Percentiles rank a stretch among this genome's conserved stretches.
Evolutionary conservation across 306 rosid species (phyloP).

Genomic region (Gleditsia sinensis): DNA sequence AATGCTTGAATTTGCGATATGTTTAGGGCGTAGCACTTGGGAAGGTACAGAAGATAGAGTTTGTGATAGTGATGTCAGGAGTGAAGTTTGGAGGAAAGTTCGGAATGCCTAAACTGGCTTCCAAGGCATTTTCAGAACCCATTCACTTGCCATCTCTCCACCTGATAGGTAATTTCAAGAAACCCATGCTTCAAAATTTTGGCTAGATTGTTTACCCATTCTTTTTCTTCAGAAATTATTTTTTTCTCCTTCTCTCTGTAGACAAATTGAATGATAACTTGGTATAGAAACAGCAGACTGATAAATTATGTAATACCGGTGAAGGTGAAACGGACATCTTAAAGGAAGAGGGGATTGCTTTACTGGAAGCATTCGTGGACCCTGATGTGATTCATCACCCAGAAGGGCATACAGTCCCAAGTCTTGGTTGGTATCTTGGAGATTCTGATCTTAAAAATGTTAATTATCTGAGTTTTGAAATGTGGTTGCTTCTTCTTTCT

Average conservation of each 20-base stretch:
- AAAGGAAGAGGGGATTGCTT: constrained; percentile 45
- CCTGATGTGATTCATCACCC: constrained; percentile 59
- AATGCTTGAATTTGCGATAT: neutral
- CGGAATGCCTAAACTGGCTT: constrained; percentile 54
- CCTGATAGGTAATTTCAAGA: constrained; percentile 43
- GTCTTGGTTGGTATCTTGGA: constrained; percentile 44
- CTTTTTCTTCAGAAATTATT: too few species aligned
- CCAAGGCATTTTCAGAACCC: constrained; percentile 49
- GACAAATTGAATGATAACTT: too few species aligned
- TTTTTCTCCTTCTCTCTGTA: too few species aligned
- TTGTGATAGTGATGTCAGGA: constrained; percentile 47
- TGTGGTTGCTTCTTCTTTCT: neutral
- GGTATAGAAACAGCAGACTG: too few species aligned
- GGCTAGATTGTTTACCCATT: too few species aligned
- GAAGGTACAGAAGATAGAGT: constrained; percentile 49
- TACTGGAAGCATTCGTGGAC: constrained; percentile 42
- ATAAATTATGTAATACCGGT: neutral
- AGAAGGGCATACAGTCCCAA: constrained; percentile 49
- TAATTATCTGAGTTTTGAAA: neutral
- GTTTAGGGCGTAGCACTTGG: constrained; percentile 52
- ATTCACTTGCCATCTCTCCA: constrained; percentile 49
- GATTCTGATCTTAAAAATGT: neutral
- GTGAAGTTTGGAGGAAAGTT: constrained; percentile 49
- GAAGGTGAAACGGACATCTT: constrained; percentile 53
- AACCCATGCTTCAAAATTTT: neutral